Conservation (phyloP, 169 alveolate species). For the Cystoisospora suis region DNA sequence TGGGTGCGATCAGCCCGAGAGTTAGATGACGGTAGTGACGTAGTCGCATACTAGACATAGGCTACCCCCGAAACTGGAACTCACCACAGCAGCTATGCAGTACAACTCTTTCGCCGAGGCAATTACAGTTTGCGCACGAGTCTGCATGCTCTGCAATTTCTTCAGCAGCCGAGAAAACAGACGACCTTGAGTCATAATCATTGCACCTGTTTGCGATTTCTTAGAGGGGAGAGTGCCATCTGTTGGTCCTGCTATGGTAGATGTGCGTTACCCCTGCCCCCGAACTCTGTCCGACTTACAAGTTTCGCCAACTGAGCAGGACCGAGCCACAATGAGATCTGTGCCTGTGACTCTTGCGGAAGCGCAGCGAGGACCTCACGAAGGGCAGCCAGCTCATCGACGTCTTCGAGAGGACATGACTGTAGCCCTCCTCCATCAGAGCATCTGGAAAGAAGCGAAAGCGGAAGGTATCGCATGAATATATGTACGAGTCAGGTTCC, state of each 20-base stretch:
- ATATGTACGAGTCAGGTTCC: too few relatives aligned
- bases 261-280: neutral
- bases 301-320: conserved; percentile 7
- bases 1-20: too few relatives aligned
- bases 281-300: neutral
- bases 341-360: conserved; percentile 19
- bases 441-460: neutral
- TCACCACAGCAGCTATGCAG: too few relatives aligned
- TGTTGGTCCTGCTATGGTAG: neutral
- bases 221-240: neutral
- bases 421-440: neutral
- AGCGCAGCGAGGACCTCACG: conserved; percentile 29
- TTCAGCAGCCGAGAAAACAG: too few relatives aligned
- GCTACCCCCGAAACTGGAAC: too few relatives aligned
- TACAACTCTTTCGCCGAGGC: too few relatives aligned
- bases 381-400: conserved; percentile 24
- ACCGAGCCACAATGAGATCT: conserved; percentile 20
- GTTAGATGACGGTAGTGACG: too few relatives aligned
- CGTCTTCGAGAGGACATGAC: neutral
- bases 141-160: too few relatives aligned
- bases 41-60: too few relatives aligned
- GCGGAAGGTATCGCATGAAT: too few relatives aligned
- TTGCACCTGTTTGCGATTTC: neutral
- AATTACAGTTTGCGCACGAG: neutral
- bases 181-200: neutral